Percentiles rank a stretch among this genome's conserved stretches.
phyloP scores from a whole-genome alignment of 306 rosid genomes.

The Pyrus communis region DNA sequence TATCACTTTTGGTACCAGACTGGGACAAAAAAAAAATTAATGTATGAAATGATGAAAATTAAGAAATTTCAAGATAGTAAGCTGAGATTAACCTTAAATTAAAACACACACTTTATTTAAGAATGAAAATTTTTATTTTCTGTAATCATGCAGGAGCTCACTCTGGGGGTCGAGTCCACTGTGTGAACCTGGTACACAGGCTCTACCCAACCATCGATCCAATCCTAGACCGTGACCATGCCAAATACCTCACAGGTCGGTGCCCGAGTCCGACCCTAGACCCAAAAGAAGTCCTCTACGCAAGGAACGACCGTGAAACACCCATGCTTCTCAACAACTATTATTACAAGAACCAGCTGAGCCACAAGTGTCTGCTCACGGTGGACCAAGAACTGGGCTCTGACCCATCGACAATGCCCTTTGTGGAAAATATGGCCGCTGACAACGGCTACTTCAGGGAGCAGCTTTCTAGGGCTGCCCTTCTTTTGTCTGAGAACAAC shows the following conservation, averaged over 20 bases:
- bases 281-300: conserved; percentile 41
- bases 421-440: conserved; percentile 58
- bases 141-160: conserved; percentile 46
- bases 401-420: conserved; percentile 57
- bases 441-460: conserved; percentile 55
- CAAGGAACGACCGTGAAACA: conserved; percentile 57
- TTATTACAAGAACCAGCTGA: conserved; percentile 61
- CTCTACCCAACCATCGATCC: conserved; percentile 61
- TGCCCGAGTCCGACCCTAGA: conserved; percentile 69
- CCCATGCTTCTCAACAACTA: conserved; percentile 72
- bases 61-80: too few species aligned
- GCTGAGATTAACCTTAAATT: too few species aligned
- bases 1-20: too few species aligned
- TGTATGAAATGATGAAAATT: too few species aligned
- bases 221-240: conserved; percentile 46
- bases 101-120: too few species aligned
- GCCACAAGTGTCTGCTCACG: conserved; percentile 52
- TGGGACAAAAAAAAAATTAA: too few species aligned
- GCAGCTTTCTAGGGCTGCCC: conserved; percentile 61
- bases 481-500: conserved; percentile 52
- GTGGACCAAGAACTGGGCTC: conserved; percentile 58
- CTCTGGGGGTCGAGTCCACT: conserved; percentile 82
- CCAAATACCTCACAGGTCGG: conserved; percentile 47
- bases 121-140: background rate
- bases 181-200: conserved; percentile 49